Conservation (phyloP, 306 rosid species). For the Prunus armeniaca region DNA sequence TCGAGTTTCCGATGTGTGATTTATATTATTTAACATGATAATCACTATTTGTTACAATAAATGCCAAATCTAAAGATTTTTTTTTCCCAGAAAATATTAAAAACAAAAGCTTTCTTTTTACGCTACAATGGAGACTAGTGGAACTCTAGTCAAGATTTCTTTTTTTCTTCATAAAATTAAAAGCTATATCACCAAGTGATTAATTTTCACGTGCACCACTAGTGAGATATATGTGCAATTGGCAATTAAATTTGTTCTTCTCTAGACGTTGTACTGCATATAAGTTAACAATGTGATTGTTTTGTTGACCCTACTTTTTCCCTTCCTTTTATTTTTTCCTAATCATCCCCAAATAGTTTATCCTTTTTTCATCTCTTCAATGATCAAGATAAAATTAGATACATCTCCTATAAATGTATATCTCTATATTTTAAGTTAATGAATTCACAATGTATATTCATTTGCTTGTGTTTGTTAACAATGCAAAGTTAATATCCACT, state of each 20-base stretch:
- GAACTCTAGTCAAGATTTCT: too few species aligned
- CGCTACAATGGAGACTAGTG: too few species aligned
- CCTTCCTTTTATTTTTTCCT: background rate
- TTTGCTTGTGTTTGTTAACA: background rate
- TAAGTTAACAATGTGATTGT: background rate
- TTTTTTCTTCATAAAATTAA: too few species aligned
- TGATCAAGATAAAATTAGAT: background rate
- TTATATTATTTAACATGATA: too few species aligned
- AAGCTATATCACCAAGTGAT: background rate
- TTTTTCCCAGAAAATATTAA: too few species aligned
- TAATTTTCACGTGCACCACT: background rate
- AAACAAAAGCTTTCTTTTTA: too few species aligned
- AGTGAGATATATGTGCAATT: background rate
- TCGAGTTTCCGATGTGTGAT: accelerated
- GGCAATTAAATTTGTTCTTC: background rate
- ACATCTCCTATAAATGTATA: too few species aligned
- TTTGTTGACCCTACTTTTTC: background rate
- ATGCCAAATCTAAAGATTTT: too few species aligned
- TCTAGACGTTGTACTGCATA: background rate
- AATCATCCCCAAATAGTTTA: background rate
- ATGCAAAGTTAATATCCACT: background rate
- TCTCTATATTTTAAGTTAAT: background rate
- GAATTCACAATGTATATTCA: background rate
- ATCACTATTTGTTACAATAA: too few species aligned
- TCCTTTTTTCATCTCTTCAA: background rate